Evolutionary conservation across 768 basidiomycete genomes (phyloP).

Genomic region (Multifurca ochricompacta): DNA sequence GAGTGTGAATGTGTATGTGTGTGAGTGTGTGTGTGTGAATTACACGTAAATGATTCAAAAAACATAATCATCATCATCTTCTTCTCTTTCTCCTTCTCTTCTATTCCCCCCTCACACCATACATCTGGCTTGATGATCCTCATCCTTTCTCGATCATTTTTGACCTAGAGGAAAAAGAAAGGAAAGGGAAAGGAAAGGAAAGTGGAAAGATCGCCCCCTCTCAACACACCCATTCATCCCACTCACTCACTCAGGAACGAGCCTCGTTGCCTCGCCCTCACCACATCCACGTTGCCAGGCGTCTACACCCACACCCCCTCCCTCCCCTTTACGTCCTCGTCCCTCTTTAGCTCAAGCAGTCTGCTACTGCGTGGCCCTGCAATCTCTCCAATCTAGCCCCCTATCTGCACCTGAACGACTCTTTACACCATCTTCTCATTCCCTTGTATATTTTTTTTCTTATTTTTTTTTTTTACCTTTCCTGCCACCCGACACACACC

Average conservation of each 20-base stretch:
- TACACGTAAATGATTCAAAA: background rate
- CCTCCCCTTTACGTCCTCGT: slow-evolving; percentile 16
- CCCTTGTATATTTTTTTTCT: too few species aligned
- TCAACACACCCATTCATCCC: too few species aligned
- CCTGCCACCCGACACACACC: background rate
- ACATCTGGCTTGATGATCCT: background rate
- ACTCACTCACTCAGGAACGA: slow-evolving; percentile 8
- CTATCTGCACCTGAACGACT: slow-evolving; percentile 11
- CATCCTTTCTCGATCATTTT: background rate
- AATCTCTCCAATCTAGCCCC: slow-evolving; percentile 17
- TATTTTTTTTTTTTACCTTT: slow-evolving; percentile 3
- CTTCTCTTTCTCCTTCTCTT: background rate
- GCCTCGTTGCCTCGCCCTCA: slow-evolving; percentile 21
- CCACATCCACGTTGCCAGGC: slow-evolving; percentile 18
- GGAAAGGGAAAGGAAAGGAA: too few species aligned
- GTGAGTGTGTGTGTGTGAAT: too few species aligned
- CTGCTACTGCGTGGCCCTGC: slow-evolving; percentile 16
- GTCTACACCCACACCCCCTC: slow-evolving; percentile 3
- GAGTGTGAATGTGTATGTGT: too few species aligned
- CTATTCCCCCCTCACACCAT: background rate
- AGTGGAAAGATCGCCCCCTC: too few species aligned
- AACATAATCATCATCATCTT: background rate
- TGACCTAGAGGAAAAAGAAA: too few species aligned
- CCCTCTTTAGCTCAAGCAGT: slow-evolving; percentile 9
- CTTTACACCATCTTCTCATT: background rate